Base-by-base conservation (phyloP, 306 rosid species). In the Alnus rubra region DNA sequence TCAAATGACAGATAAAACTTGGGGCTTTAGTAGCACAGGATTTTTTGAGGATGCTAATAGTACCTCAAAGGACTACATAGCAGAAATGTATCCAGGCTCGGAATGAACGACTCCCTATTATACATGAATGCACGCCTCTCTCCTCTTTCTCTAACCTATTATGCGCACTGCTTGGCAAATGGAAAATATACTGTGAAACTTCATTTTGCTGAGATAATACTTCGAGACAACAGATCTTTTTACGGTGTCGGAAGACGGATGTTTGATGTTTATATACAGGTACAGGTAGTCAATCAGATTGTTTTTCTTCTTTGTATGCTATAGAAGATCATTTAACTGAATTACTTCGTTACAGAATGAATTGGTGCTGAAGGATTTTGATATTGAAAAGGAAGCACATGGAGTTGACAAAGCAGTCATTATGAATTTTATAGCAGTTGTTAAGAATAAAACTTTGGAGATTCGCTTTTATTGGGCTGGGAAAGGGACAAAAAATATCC, bases 1-100 rank as follows among this genome's bases (percentile, higher is more conserved):
- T 77, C 76, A 30, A 51, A 81, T 81, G 44, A 0, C 16, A 0
- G 71, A 11, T 45, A 76, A 69, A 4, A 56, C 63, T 35, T 88
- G 95, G 95, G 95, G 95, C 7, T 80, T 88, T 69, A 90, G 95
- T 82, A 87, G 88, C 80, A 88, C 92, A 10, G 95, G 95, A 44
- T 88, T 85, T 75, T 90, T 84, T 47, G 53, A 73, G 84, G 88
- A 82, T 84, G 78, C 74, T 15, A 23, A 67, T 42, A 82, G 50
- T 44, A 15, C 52, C 84, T 39, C 45, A 78, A 77, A 72, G 3
- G 82, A 80, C 82, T 82, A 84, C 31, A 67, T 73, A 0, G 79
- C 79, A 1, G 82, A 76, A 74, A 82, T 59, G 73, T 19, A 73
- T 76, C 83, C n/a, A 28, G 48, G 67, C 52, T 82, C 18, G 68